Evolutionary conservation across 176 grass and related monocot genomes (phyloP).

Genomic region (Aegilops sharonensis): DNA sequence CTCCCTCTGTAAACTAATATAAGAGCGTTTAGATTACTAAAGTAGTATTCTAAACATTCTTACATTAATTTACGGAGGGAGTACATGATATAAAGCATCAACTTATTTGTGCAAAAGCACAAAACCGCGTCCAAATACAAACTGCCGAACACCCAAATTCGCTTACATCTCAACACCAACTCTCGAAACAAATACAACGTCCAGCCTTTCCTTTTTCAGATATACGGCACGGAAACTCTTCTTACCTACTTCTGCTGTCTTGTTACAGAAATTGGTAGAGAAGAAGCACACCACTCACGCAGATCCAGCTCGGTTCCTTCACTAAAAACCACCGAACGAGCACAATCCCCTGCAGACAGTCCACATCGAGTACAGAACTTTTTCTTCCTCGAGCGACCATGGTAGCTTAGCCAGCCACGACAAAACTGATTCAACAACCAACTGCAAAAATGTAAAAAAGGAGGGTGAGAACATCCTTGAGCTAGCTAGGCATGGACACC

Average conservation of each 20-base stretch:
- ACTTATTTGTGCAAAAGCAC: constrained; percentile 40
- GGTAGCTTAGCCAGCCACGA: constrained; percentile 30
- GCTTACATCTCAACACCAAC: constrained; percentile 25
- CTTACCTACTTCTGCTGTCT: constrained; percentile 41
- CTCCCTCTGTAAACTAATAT: no score
- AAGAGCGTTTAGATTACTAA: no score
- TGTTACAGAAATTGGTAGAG: constrained; percentile 50
- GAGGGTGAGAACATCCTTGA: constrained; percentile 25
- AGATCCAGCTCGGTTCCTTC: constrained; percentile 54
- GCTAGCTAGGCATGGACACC: constrained; percentile 60
- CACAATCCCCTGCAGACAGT: constrained; percentile 36
- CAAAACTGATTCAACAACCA: constrained; percentile 51
- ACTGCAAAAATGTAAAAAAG: constrained; percentile 29
- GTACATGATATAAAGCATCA: background rate
- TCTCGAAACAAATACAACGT: constrained; percentile 32
- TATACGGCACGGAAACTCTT: constrained; percentile 53
- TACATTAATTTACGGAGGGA: no score
- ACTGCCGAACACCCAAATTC: constrained; percentile 15
- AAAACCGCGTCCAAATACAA: constrained; percentile 19
- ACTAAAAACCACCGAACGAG: constrained; percentile 62
- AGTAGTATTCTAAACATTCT: no score
- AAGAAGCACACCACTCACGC: constrained; percentile 35
- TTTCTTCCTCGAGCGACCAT: constrained; percentile 61
- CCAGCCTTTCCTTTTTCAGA: constrained; percentile 35
- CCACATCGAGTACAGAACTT: constrained; percentile 45